These are phyloP conservation scores for Microthyrium microscopicum DNA, from an alignment of 2,329 filamentous ascomycete genomes.

Conservation along the genomic window DNA sequence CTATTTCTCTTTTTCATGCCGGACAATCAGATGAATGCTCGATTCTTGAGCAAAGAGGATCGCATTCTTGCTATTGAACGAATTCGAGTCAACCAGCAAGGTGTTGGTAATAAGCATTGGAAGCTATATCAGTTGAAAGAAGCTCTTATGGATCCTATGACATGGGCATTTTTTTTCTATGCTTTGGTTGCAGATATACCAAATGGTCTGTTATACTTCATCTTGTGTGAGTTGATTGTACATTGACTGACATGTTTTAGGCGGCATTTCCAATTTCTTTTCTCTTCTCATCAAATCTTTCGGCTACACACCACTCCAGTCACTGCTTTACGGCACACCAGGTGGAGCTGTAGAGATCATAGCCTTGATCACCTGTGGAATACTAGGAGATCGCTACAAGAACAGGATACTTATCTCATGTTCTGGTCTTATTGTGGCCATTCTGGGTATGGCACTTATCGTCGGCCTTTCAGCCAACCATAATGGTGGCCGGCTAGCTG, in stretches of 20 bases:
- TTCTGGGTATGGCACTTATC: conserved; percentile 49
- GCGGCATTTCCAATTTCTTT: conserved; percentile 44
- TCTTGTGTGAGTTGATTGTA: conserved; percentile 1
- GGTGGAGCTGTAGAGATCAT: conserved; percentile 49
- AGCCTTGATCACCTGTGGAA: conserved; percentile 37
- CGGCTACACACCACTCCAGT: conserved; percentile 46
- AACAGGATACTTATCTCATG: conserved; percentile 41
- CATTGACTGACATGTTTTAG: conserved; percentile 10
- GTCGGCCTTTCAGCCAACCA: conserved; percentile 42
- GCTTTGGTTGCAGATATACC: conserved; percentile 40
- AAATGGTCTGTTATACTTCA: conserved; percentile 24
- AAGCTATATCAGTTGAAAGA: conserved; percentile 49
- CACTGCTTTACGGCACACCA: conserved; percentile 47
- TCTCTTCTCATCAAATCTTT: conserved; percentile 44
- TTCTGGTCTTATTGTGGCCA: conserved; percentile 33
- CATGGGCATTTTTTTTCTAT: conserved; percentile 44
- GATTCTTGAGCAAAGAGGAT: conserved; percentile 49
- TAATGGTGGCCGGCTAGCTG: conserved; percentile 41
- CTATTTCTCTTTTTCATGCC: conserved; percentile 32
- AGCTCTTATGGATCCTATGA: conserved; percentile 39
- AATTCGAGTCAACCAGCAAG: conserved; percentile 58
- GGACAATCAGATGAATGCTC: conserved; percentile 43
- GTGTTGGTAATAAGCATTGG: conserved; percentile 54
- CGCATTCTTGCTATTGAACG: conserved; percentile 52
- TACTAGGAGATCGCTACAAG: conserved; percentile 37